Percentiles rank a stretch among this genome's conserved stretches.
phyloP scores from a whole-genome alignment of 306 rosid species.

The Cyamopsis tetragonoloba region DNA sequence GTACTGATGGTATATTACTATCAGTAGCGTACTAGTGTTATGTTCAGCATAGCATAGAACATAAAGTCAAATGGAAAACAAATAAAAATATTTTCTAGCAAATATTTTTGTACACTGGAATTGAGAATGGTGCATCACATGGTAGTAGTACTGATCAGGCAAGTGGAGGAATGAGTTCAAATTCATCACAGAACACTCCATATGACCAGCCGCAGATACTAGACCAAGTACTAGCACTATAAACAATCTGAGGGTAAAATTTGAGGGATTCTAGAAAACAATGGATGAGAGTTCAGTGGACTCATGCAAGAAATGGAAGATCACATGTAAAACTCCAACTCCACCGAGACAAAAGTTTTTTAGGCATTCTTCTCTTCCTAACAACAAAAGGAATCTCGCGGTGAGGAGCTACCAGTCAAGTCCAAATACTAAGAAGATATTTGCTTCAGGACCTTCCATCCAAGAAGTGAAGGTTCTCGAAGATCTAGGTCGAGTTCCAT shows the following conservation, averaged over 20 bases:
- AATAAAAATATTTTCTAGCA: conserved; percentile 25
- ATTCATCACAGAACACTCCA: conserved; percentile 40
- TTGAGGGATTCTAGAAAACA: conserved; percentile 28
- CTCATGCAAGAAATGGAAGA: conserved; percentile 36
- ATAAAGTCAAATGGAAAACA: neutral
- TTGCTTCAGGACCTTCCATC: conserved; percentile 63
- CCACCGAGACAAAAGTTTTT: conserved; percentile 64
- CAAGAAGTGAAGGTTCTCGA: conserved; percentile 51
- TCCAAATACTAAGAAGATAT: conserved; percentile 76
- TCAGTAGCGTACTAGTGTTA: neutral
- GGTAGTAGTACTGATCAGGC: conserved; percentile 44
- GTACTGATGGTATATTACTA: neutral
- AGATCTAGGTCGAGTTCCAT: conserved; percentile 70
- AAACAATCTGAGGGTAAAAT: too few species aligned
- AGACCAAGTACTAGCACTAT: conserved; percentile 48
- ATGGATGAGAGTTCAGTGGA: conserved; percentile 35
- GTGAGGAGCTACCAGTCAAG: conserved; percentile 78
- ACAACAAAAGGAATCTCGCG: conserved; percentile 63
- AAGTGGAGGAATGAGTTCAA: conserved; percentile 40
- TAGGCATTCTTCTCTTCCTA: conserved; percentile 50
- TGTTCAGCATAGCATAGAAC: neutral
- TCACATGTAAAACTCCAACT: conserved; percentile 50
- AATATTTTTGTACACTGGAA: conserved; percentile 64
- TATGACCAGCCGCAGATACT: conserved; percentile 33
- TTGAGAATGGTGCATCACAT: conserved; percentile 51